Conservation (phyloP, 2,329 filamentous ascomycete species). For the Lecanicillium sp. region DNA sequence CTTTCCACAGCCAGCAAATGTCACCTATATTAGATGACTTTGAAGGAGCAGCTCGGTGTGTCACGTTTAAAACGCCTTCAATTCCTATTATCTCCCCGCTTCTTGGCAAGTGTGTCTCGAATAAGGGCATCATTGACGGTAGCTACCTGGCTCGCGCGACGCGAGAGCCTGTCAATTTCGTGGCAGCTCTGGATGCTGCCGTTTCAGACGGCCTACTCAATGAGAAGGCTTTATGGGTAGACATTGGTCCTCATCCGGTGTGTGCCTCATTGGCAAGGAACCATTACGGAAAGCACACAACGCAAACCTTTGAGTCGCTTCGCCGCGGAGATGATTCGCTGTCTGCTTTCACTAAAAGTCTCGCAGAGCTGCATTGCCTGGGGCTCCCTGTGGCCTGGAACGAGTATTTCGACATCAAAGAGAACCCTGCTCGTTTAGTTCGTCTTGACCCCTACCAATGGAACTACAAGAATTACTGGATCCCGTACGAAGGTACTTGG, state of each 20-base stretch:
- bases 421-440: conserved; percentile 36
- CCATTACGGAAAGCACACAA: conserved; percentile 38
- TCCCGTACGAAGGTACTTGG: conserved; percentile 59
- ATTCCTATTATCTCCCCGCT: conserved; percentile 21
- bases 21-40: conserved; percentile 2
- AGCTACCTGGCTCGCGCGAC: conserved; percentile 42
- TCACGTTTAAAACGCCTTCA: conserved; percentile 6
- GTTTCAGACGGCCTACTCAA: conserved; percentile 47
- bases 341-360: conserved; percentile 43
- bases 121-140: conserved; percentile 30
- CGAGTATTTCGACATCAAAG: conserved; percentile 52
- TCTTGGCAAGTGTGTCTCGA: conserved; percentile 43
- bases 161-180: conserved; percentile 59
- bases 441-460: conserved; percentile 61
- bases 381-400: conserved; percentile 61
- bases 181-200: conserved; percentile 48
- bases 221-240: conserved; percentile 59
- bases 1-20: conserved; percentile 3
- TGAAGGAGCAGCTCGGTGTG: neutral
- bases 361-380: conserved; percentile 49
- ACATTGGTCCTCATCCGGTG: conserved; percentile 64
- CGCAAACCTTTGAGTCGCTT: conserved; percentile 43
- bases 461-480: conserved; percentile 63
- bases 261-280: conserved; percentile 57
- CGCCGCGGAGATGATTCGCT: conserved; percentile 34